Conservation (phyloP, 495 filamentous ascomycete genomes). For the Bryoglossum gracile region DNA sequence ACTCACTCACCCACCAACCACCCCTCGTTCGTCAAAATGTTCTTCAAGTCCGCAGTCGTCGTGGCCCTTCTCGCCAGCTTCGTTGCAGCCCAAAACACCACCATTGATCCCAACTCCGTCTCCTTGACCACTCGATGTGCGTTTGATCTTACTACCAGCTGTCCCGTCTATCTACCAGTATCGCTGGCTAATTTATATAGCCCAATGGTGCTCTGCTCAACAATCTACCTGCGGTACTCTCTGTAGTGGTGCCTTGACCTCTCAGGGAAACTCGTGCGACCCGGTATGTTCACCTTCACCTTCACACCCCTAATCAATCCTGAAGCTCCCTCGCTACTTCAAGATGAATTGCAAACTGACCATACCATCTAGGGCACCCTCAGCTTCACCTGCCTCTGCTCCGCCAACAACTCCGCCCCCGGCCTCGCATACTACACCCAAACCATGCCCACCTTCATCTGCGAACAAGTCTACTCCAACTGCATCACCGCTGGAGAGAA, state of each 20-base stretch:
- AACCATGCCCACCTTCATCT: slow-evolving; percentile 35
- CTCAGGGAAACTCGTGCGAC: slow-evolving; percentile 27
- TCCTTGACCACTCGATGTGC: slow-evolving; percentile 21
- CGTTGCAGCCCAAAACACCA: slow-evolving; percentile 29
- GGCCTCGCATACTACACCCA: slow-evolving; percentile 30
- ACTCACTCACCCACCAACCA: neutral
- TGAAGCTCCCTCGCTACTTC: too few relatives aligned
- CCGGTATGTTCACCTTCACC: slow-evolving; percentile 13
- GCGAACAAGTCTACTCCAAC: slow-evolving; percentile 27
- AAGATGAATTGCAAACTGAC: slow-evolving; percentile 17
- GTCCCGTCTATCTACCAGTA: too few relatives aligned
- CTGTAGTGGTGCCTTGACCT: slow-evolving; percentile 25
- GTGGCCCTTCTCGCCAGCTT: slow-evolving; percentile 29
- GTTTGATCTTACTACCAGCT: slow-evolving; percentile 3
- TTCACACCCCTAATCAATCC: too few relatives aligned
- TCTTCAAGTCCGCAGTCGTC: slow-evolving; percentile 17
- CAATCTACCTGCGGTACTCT: slow-evolving; percentile 29
- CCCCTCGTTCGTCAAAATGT: slow-evolving; percentile 23
- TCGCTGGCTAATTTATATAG: slow-evolving; percentile 17
- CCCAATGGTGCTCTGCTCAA: slow-evolving; percentile 31
- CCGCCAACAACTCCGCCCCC: slow-evolving; percentile 25
- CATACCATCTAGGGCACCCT: slow-evolving; percentile 17
- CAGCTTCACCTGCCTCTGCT: slow-evolving; percentile 31
- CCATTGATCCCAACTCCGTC: slow-evolving; percentile 27
- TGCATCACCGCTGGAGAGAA: slow-evolving; percentile 28